Conservation (phyloP, 148 eudicot species). For the Chenopodium album region DNA sequence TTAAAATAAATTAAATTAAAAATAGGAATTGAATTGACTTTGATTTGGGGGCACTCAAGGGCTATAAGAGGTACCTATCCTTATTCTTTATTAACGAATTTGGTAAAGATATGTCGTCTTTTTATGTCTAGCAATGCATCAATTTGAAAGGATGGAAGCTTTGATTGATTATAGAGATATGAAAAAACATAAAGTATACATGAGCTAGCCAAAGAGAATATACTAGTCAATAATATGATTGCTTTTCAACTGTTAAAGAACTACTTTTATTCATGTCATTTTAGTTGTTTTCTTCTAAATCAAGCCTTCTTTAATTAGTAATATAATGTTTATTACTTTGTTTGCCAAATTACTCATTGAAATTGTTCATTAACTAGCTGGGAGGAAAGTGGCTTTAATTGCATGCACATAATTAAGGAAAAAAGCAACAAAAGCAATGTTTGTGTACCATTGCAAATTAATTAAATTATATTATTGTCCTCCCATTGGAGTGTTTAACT, state of each 20-base stretch:
- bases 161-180: neutral
- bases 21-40: neutral
- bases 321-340: neutral
- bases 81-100: conserved; percentile 2
- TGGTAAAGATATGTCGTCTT: neutral
- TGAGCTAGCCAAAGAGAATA: neutral
- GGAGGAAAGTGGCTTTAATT: neutral
- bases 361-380: neutral
- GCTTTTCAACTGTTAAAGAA: neutral
- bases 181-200: neutral
- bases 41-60: conserved; percentile 16
- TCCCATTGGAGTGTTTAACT: too few species aligned
- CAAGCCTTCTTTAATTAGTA: neutral
- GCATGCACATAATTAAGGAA: neutral
- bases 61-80: neutral
- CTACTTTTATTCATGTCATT: neutral
- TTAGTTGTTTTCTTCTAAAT: neutral
- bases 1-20: too few species aligned
- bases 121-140: conserved; percentile 3
- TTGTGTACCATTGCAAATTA: neutral
- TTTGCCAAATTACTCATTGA: neutral
- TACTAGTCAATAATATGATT: conserved; percentile 1
- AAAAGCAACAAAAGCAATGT: neutral
- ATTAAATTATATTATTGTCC: too few species aligned
- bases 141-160: neutral